These are phyloP conservation scores for Calonectria montana DNA, from an alignment of 2,329 filamentous ascomycete species.

Conservation along the genomic window DNA sequence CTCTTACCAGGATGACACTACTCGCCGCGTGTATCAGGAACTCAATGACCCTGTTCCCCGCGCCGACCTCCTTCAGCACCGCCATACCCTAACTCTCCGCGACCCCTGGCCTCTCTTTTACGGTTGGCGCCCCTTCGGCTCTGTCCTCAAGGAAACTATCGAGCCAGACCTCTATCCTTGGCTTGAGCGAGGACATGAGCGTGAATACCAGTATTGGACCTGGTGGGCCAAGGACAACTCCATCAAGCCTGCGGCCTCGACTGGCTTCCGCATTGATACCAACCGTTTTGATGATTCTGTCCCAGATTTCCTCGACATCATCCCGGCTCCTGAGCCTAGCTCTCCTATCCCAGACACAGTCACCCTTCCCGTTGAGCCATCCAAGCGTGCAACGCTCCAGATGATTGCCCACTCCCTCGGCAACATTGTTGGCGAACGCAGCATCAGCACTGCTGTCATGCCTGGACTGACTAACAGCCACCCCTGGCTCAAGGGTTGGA, in stretches of 20 bases:
- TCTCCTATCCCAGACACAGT: conserved; percentile 30
- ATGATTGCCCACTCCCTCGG: conserved; percentile 42
- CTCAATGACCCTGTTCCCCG: conserved; percentile 32
- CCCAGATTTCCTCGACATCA: conserved; percentile 33
- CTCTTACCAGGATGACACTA: conserved; percentile 37
- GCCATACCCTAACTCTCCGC: conserved; percentile 40
- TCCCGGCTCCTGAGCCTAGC: conserved; percentile 20
- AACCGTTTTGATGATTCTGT: conserved; percentile 20
- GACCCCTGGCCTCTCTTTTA: conserved; percentile 44
- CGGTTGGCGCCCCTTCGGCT: conserved; percentile 41
- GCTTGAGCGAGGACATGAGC: conserved; percentile 39
- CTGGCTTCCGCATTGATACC: conserved; percentile 38
- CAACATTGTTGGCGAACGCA: conserved; percentile 41
- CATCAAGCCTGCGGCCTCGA: conserved; percentile 24
- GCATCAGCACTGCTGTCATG: conserved; percentile 38
- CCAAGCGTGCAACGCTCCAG: conserved; percentile 37
- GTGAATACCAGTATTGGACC: conserved; percentile 40
- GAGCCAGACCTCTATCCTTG: conserved; percentile 43
- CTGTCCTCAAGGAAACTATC: conserved; percentile 31
- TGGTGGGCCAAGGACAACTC: conserved; percentile 40
- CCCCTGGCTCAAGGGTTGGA: conserved; percentile 41
- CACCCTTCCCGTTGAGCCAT: conserved; percentile 30
- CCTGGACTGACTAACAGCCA: conserved; percentile 32
- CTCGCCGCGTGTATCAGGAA: conserved; percentile 23
- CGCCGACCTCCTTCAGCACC: conserved; percentile 38